Evolutionary conservation across 2,329 filamentous ascomycete species (phyloP).

Genomic region (Mollisia scopiformis): DNA sequence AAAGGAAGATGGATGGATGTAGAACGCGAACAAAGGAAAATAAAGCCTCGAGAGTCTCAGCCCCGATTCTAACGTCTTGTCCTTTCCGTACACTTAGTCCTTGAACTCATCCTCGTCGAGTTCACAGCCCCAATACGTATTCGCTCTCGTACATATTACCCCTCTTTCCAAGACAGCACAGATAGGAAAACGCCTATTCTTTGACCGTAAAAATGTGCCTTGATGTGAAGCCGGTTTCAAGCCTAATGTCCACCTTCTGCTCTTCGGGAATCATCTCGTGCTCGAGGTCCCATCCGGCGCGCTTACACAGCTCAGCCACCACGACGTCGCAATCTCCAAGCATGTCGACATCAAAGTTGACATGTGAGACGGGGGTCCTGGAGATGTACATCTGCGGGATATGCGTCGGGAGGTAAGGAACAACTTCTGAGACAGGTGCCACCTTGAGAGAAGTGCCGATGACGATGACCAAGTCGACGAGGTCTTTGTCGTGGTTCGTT

Average conservation of each 20-base stretch:
- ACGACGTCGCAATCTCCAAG: conserved; percentile 95
- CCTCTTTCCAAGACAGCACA: neutral
- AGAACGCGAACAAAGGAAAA: too few species aligned
- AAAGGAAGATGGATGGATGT: too few species aligned
- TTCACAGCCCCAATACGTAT: neutral
- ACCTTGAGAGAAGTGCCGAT: conserved; percentile 97
- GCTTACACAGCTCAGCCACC: conserved; percentile 81
- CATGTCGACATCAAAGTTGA: conserved; percentile 95
- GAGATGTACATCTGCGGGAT: conserved; percentile 92
- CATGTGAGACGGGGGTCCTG: conserved; percentile 80
- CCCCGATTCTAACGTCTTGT: too few species aligned
- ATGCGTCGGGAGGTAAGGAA: conserved; percentile 74
- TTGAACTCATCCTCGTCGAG: too few species aligned
- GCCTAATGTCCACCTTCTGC: conserved; percentile 60
- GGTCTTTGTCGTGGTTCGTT: conserved; percentile 77
- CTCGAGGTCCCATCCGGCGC: conserved; percentile 77
- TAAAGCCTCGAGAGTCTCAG: too few species aligned
- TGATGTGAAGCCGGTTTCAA: conserved; percentile 50
- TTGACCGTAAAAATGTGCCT: conserved; percentile 45
- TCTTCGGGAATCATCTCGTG: conserved; percentile 82
- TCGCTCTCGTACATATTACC: neutral
- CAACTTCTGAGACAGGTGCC: conserved; percentile 90
- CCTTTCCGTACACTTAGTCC: too few species aligned
- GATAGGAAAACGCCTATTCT: neutral
- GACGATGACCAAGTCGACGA: conserved; percentile 88